Conservation (phyloP, 2,329 filamentous ascomycete genomes). For the Fusarium chaquense region DNA sequence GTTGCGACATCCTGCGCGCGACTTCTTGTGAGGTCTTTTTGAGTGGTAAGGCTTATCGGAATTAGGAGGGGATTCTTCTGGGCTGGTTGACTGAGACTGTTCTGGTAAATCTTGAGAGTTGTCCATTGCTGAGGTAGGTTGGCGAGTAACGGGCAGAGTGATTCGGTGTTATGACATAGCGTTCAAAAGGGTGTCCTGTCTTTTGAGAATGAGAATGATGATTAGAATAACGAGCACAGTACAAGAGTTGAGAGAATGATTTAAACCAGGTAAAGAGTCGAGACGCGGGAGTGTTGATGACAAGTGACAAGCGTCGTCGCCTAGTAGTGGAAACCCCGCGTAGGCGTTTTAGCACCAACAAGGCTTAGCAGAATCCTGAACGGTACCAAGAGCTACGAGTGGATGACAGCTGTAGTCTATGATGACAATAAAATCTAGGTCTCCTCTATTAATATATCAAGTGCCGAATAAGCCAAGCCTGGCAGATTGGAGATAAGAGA, state of each 20-base stretch:
- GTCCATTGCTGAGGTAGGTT: slow-evolving; percentile 19
- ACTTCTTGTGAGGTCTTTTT: slow-evolving; percentile 69
- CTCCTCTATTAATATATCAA: neutral
- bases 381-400: slow-evolving; percentile 21
- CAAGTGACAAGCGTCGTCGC: slow-evolving; percentile 18
- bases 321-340: slow-evolving; percentile 29
- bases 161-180: slow-evolving; percentile 9
- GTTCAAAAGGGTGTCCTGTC: neutral
- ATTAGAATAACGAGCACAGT: neutral
- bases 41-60: slow-evolving; percentile 50
- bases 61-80: slow-evolving; percentile 28
- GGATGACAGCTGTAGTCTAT: slow-evolving; percentile 30
- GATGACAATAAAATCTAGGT: slow-evolving; percentile 21
- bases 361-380: slow-evolving; percentile 21
- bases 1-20: slow-evolving; percentile 64
- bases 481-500: neutral
- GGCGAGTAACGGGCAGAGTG: too few relatives aligned
- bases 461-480: neutral
- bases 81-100: slow-evolving; percentile 19
- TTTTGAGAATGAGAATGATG: neutral
- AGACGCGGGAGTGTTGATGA: slow-evolving; percentile 2
- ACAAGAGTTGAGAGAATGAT: neutral
- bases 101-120: slow-evolving; percentile 5
- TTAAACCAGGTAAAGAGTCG: neutral
- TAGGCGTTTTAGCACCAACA: slow-evolving; percentile 21